These are phyloP conservation scores for Hericium coralloides DNA, from an alignment of 768 basidiomycete genomes.

Conservation along the genomic window DNA sequence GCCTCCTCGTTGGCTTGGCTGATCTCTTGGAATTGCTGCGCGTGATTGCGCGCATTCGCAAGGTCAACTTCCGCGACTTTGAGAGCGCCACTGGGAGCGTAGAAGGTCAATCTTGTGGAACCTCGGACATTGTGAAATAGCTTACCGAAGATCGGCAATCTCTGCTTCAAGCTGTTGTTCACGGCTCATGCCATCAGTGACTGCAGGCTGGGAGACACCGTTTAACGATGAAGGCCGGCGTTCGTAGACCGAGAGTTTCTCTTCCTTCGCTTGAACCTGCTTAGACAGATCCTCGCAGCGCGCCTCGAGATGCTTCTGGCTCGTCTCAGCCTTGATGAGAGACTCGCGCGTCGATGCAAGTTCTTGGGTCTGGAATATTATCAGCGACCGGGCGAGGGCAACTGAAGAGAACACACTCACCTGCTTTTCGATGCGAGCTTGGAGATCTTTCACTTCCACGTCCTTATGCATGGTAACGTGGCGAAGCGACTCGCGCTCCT, in stretches of 20 bases:
- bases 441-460: conserved; percentile 69
- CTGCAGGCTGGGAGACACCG: conserved; percentile 22
- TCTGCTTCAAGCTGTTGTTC: conserved; percentile 81
- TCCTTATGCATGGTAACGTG: conserved; percentile 75
- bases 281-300: conserved; percentile 52
- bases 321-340: conserved; percentile 65
- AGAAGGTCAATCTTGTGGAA: background rate
- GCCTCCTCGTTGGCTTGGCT: conserved; percentile 77
- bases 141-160: conserved; percentile 74
- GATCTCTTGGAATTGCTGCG: conserved; percentile 82
- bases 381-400: conserved; percentile 8
- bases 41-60: conserved; percentile 57
- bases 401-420: conserved; percentile 30
- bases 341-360: conserved; percentile 60
- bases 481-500: conserved; percentile 69
- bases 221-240: conserved; percentile 36
- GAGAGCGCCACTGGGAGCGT: conserved; percentile 47
- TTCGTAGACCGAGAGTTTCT: conserved; percentile 85
- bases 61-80: conserved; percentile 76
- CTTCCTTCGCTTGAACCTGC: conserved; percentile 67
- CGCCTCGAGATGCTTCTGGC: conserved; percentile 70
- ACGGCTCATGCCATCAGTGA: conserved; percentile 40
- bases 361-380: conserved; percentile 43
- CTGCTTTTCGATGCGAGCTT: conserved; percentile 57
- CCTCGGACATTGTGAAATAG: conserved; percentile 14